Evolutionary conservation across 805 yeast genomes (phyloP).

Genomic region (Candida pseudofarinosa): DNA sequence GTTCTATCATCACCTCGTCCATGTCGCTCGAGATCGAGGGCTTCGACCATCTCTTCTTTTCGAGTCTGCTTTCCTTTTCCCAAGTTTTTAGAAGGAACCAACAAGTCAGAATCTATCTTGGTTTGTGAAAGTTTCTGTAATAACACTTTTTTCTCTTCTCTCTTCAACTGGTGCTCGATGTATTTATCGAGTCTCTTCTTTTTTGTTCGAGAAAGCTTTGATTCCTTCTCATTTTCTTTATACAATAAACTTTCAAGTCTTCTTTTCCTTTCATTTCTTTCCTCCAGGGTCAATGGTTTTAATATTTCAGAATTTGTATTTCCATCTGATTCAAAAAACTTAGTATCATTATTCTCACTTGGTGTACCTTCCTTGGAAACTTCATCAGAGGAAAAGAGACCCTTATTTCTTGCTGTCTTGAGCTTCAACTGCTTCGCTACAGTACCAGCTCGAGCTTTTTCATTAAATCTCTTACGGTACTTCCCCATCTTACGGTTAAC

Average conservation of each 20-base stretch:
- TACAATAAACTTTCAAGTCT: slow-evolving; percentile 56
- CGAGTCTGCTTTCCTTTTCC: slow-evolving; percentile 73
- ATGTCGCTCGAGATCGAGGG: slow-evolving; percentile 63
- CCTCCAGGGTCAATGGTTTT: slow-evolving; percentile 60
- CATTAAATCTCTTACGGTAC: slow-evolving; percentile 75
- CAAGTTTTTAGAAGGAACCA: slow-evolving; percentile 70
- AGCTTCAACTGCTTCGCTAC: slow-evolving; percentile 73
- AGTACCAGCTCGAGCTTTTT: slow-evolving; percentile 81
- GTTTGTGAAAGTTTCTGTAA: slow-evolving; percentile 68
- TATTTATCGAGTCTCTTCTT: slow-evolving; percentile 82
- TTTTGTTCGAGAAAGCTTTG: slow-evolving; percentile 68
- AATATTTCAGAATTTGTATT: slow-evolving; percentile 61
- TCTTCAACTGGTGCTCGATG: slow-evolving; percentile 81
- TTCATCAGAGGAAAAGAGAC: slow-evolving; percentile 24
- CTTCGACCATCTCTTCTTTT: slow-evolving; percentile 69
- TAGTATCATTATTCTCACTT: slow-evolving; percentile 14
- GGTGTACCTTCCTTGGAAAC: slow-evolving; percentile 49
- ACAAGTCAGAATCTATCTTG: slow-evolving; percentile 62
- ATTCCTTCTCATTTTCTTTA: slow-evolving; percentile 51
- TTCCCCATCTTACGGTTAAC: slow-evolving; percentile 57
- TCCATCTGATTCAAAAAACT: slow-evolving; percentile 13
- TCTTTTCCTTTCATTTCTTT: slow-evolving; percentile 61
- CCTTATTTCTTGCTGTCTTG: slow-evolving; percentile 60
- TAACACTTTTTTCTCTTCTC: slow-evolving; percentile 81
- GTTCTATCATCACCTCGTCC: slow-evolving; percentile 67